phyloP scores from a whole-genome alignment of 345 rosid genomes.

The Corymbia maculata region DNA sequence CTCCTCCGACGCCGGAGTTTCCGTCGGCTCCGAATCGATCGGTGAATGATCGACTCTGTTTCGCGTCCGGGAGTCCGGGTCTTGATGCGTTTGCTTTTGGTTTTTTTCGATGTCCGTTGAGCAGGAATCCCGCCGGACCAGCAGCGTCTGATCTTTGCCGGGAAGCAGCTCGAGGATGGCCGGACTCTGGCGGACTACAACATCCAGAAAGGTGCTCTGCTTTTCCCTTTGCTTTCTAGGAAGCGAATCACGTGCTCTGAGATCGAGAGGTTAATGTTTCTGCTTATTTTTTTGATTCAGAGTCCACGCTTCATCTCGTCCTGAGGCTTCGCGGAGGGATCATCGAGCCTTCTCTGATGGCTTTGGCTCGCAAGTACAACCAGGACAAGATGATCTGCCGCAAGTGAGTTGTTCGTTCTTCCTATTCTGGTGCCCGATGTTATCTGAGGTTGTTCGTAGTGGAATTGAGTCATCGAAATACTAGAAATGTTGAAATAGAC shows the following conservation, averaged over 20 bases:
- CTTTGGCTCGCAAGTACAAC: conserved; percentile 78
- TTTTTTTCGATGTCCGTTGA: not conserved
- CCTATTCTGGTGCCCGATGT: too few species aligned
- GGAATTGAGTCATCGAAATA: not conserved
- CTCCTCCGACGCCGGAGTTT: not conserved
- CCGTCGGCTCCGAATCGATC: not conserved
- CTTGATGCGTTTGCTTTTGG: not conserved
- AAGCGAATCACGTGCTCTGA: not conserved
- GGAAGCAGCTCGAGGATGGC: conserved; percentile 92
- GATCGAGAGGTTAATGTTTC: not conserved
- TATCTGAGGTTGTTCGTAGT: not conserved
- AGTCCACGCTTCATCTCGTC: conserved; percentile 79
- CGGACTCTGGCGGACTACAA: conserved; percentile 88
- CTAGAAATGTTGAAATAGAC: not conserved
- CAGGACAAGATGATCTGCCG: conserved; percentile 94
- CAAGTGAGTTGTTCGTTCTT: conserved; percentile 35
- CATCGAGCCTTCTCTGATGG: conserved; percentile 93
- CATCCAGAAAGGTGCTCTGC: conserved; percentile 63
- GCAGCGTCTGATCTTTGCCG: conserved; percentile 85
- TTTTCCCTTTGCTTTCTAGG: not conserved
- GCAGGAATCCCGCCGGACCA: conserved; percentile 89
- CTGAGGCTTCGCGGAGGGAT: conserved; percentile 88
- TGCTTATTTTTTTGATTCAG: conserved; percentile 7
- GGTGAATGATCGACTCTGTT: not conserved
- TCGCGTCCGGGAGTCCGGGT: too few species aligned